Evolutionary conservation across 805 yeast species (phyloP), one percentile per base, ranked within the genome.

Genomic region (Debaryomyces prosopidis): DNA sequence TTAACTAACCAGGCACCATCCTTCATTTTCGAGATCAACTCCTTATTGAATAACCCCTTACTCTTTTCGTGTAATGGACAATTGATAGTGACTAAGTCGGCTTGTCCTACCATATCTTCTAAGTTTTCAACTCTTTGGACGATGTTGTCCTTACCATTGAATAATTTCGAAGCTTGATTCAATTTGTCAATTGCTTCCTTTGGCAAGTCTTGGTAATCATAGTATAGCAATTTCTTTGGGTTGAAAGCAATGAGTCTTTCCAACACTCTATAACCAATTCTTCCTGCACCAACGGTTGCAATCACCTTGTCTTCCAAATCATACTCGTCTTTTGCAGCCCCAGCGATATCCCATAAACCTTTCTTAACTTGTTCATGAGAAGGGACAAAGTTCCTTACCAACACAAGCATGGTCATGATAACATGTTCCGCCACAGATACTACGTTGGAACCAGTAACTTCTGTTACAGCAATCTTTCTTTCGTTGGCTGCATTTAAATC

Each of bases 371-470:
- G 87, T 44, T 82, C 81, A 62, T 87, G 90, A 20, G 90, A 87
- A 33, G 89, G 89, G 46, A 83, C 86, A 62, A 83, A 87, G 77
- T 87, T 87, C 61, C 90, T 79, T 31, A 87, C 84, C 56, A 86
- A 73, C 18, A 76, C 77, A 54, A 86, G 72, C 55, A 87, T 86
- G 39, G 88, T 82, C 85, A 87, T 81, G 40, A 86, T 63, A 37
- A 79, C 91, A 58, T 87, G 92, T 66, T 86, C 94, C 12, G 94
- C 92, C 39, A 87, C 94, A 12, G 90, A 83, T 17, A 76, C 78
- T 40, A 86, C 90, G 62, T 87, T 87, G 43, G 90, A 84, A 5
- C 94, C 92, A 20, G 95, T 87, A 44, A 87, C 94, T 68, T 87
- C 94, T 40, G 82, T 71, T 15, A 87, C 94, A 14, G 85, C 75